Conservation (phyloP, 495 filamentous ascomycete genomes). For the Penicillium crystallinum region DNA sequence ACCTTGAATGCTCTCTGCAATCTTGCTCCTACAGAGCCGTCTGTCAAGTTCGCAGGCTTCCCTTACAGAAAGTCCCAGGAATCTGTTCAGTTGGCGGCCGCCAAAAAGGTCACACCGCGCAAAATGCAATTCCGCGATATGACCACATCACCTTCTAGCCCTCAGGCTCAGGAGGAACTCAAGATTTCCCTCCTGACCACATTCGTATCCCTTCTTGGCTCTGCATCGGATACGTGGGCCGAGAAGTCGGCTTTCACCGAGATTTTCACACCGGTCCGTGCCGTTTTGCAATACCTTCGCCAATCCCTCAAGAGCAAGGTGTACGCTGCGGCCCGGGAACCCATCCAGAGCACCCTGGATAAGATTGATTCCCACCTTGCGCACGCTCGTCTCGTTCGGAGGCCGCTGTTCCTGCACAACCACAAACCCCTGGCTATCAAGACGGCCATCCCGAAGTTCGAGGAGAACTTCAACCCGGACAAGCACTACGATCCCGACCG, state of each 20-base stretch:
- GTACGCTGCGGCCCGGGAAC: constrained; percentile 32
- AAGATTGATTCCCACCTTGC: constrained; percentile 46
- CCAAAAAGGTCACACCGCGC: constrained; percentile 21
- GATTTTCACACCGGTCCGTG: constrained; percentile 57
- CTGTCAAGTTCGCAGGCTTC: constrained; percentile 47
- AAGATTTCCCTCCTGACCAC: constrained; percentile 57
- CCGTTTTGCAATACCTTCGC: constrained; percentile 51
- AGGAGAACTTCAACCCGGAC: constrained; percentile 88
- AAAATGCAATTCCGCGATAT: constrained; percentile 54
- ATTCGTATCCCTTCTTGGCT: constrained; percentile 51
- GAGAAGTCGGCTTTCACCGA: constrained; percentile 67
- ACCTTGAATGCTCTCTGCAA: constrained; percentile 67
- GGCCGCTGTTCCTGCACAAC: constrained; percentile 81
- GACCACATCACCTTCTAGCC: constrained; percentile 14
- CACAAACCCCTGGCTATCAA: constrained; percentile 87
- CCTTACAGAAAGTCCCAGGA: constrained; percentile 54
- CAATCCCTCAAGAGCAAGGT: constrained; percentile 49
- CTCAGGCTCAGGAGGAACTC: constrained; percentile 36
- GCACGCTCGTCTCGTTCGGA: constrained; percentile 56
- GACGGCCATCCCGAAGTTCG: constrained; percentile 88
- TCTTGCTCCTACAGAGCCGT: constrained; percentile 51
- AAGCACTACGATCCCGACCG: constrained; percentile 93
- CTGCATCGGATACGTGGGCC: constrained; percentile 58
- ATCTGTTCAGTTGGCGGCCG: constrained; percentile 45
- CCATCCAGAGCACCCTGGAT: constrained; percentile 32